Evolutionary conservation across 2,329 filamentous ascomycete species (phyloP), one percentile per base, ranked within the genome.

Genomic region (Didymella glomerata): DNA sequence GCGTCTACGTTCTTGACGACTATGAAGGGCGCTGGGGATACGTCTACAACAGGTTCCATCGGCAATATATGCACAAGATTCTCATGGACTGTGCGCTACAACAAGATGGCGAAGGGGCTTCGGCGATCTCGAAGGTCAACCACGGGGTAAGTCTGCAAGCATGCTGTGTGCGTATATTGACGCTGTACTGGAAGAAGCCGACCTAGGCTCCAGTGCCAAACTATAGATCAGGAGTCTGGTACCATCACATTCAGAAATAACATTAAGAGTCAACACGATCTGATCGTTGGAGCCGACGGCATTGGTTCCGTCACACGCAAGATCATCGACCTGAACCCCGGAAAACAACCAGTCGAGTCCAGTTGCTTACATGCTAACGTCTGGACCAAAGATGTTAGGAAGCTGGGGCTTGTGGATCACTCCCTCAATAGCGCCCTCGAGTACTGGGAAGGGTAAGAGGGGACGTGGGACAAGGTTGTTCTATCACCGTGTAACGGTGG

Each of bases 371-470:
- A 90, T 69, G 82, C 85, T 61, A 90, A 89, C 68, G 85, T 90
- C 52, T 75, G 75, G n/a, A 88, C 86, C 0, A 83, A 85, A 44
- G 81, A 88, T 16, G 86, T 85, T 1, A 81, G 85, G 22, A 79
- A 79, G 56, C 77, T 85, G 0, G 88, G 88, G 1, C 81, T 90
- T 0, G 81, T 86, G 27, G 85, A 90, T 70, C 89, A 88, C 74
- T 86, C 85, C 0, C 68, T 81, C 32, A 73, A 90, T 76, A 79
- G 73, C 24, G 87, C 87, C 0, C 79, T 90, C 0, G 86, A 90
- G 72, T 90, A 89, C 78, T 90, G 88, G 88, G 88, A 88, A 28
- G 88, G 88, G 1, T 83, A 86, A 50, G 84, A 87, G 53, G 86
- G 85, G 68, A 85, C 65, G 80, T 80, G 63, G 63, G 85, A 90